Evolutionary conservation across 2,329 filamentous ascomycete species (phyloP).

Genomic region (Scleromitrula shiraiana): DNA sequence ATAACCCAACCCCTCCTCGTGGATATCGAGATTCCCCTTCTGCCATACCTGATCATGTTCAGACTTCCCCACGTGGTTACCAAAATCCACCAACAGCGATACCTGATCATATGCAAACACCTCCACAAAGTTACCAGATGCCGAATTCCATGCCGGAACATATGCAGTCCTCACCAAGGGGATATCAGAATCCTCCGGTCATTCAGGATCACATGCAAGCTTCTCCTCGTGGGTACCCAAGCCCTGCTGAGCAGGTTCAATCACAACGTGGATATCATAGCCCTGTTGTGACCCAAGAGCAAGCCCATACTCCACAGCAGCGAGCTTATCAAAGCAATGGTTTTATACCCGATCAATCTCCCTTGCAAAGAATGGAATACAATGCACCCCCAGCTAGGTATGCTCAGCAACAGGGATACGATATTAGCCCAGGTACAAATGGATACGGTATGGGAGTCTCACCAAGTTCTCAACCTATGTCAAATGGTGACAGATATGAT

Average conservation of each 20-base stretch:
- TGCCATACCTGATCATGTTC: conserved; percentile 35
- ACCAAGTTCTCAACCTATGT: conserved; percentile 15
- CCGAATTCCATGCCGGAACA: conserved; percentile 38
- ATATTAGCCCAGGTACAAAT: conserved; percentile 15
- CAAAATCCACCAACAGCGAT: conserved; percentile 33
- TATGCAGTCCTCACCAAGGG: conserved; percentile 39
- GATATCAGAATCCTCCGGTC: conserved; percentile 34
- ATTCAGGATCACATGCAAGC: conserved; percentile 40
- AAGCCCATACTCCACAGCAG: conserved; percentile 41
- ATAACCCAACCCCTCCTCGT: conserved; percentile 38
- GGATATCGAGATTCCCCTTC: conserved; percentile 31
- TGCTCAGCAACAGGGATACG: conserved; percentile 19
- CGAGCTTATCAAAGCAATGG: conserved; percentile 40
- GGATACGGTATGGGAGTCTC: conserved; percentile 16
- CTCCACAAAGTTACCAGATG: conserved; percentile 32
- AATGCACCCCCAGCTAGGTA: conserved; percentile 19
- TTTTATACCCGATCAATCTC: conserved; percentile 44
- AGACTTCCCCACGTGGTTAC: conserved; percentile 40
- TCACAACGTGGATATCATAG: conserved; percentile 33
- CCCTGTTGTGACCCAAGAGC: conserved; percentile 20
- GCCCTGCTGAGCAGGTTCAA: conserved; percentile 36
- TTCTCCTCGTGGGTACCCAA: conserved; percentile 33
- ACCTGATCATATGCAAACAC: conserved; percentile 39
- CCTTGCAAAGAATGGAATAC: conserved; percentile 43
- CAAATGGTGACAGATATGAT: conserved; percentile 20